Evolutionary conservation across 2,329 filamentous ascomycete genomes (phyloP).

Genomic region (Cladosporium colombiae): DNA sequence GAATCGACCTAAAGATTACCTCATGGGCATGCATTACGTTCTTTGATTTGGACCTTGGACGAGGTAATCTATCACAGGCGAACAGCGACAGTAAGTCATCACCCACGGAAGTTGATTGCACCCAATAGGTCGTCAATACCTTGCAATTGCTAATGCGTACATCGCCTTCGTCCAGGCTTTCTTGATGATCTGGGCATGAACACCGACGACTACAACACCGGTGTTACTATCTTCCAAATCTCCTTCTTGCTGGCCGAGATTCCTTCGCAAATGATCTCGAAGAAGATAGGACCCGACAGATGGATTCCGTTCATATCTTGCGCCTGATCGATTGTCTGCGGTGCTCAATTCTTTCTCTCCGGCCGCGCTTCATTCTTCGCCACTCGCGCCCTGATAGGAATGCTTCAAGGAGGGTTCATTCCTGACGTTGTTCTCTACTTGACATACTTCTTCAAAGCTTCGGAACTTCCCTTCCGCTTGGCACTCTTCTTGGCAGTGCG

Average conservation of each 20-base stretch:
- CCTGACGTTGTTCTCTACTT: constrained; percentile 67
- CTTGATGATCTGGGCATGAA: constrained; percentile 54
- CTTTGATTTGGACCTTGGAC: constrained; percentile 23
- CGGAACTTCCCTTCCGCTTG: constrained; percentile 40
- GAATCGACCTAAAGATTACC: constrained; percentile 29
- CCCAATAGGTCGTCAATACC: not conserved
- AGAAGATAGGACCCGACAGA: constrained; percentile 47
- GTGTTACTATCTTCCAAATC: constrained; percentile 67
- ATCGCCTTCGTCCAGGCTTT: constrained; percentile 37
- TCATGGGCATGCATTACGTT: constrained; percentile 26
- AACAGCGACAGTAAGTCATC: constrained; percentile 48
- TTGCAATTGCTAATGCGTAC: constrained; percentile 26
- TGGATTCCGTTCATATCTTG: constrained; percentile 64
- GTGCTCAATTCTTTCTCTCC: constrained; percentile 61
- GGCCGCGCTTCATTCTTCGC: constrained; percentile 46
- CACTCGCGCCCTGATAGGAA: constrained; percentile 45
- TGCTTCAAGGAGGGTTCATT: constrained; percentile 53
- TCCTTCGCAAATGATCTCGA: constrained; percentile 44
- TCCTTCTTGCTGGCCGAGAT: constrained; percentile 67
- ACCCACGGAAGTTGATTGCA: constrained; percentile 54
- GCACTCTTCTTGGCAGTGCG: constrained; percentile 37
- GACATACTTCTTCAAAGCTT: constrained; percentile 72
- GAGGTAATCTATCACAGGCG: constrained; percentile 11
- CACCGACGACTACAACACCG: constrained; percentile 52
- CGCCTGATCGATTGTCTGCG: constrained; percentile 51